Evolutionary conservation across 768 basidiomycete genomes (phyloP).

Genomic region (Pleurotus giganteus): DNA sequence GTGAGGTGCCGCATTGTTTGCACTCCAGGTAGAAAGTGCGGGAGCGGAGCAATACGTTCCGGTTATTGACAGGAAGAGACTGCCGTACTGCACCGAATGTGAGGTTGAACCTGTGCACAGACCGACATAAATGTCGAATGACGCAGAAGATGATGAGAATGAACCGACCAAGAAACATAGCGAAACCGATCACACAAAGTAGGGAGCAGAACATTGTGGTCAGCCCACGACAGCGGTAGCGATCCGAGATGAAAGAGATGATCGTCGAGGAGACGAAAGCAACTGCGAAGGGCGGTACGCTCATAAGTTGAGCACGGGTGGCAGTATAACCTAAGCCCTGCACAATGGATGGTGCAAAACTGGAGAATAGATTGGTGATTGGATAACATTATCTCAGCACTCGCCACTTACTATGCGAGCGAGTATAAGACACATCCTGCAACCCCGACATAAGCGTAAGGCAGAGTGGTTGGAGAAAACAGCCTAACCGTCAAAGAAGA

Average conservation of each 20-base stretch:
- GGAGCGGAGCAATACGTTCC: constrained; percentile 54
- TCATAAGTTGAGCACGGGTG: constrained; percentile 57
- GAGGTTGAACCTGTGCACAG: constrained; percentile 29
- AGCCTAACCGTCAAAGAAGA: constrained; percentile 52
- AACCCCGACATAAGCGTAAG: background rate
- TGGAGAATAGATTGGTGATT: constrained; percentile 18
- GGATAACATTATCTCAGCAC: background rate
- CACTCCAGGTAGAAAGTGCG: constrained; percentile 53
- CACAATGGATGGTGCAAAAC: constrained; percentile 76
- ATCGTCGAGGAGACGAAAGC: constrained; percentile 34
- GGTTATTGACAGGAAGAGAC: constrained; percentile 52
- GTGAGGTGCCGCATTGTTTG: constrained; percentile 61
- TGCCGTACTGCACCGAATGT: constrained; percentile 45
- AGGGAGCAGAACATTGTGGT: constrained; percentile 42
- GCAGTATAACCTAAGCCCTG: constrained; percentile 55
- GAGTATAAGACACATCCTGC: constrained; percentile 28
- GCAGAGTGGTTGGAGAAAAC: background rate
- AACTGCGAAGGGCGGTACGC: constrained; percentile 52
- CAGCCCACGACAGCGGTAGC: constrained; percentile 47
- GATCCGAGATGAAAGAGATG: constrained; percentile 43
- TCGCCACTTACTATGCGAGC: constrained; percentile 43
- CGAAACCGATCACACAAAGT: constrained; percentile 47
- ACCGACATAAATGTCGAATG: background rate
- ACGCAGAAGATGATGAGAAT: background rate
- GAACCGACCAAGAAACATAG: constrained; percentile 51